Evolutionary conservation across 2,329 filamentous ascomycete species (phyloP).

Genomic region (Paraphaeosphaeria minitans): DNA sequence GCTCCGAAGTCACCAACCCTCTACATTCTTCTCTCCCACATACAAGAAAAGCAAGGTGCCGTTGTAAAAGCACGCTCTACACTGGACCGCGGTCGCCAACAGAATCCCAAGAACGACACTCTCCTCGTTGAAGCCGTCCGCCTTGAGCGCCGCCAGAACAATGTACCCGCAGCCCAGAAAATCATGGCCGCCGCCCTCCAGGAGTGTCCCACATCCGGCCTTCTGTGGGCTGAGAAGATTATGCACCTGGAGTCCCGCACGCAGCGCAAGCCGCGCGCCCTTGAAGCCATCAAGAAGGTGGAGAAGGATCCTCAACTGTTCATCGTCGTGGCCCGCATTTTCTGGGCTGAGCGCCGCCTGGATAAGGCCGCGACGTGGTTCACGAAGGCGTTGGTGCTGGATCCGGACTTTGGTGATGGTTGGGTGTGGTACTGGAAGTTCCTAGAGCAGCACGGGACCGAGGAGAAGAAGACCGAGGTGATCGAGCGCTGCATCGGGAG

Average conservation of each 20-base stretch:
- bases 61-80: conserved; percentile 92
- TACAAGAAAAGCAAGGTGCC: conserved; percentile 84
- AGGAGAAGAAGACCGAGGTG: conserved; percentile 88
- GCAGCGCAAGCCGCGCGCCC: conserved; percentile 85
- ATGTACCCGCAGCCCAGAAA: conserved; percentile 80
- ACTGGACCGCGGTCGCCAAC: conserved; percentile 86
- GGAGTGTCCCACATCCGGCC: conserved; percentile 83
- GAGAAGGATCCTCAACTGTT: conserved; percentile 91
- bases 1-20: conserved; percentile 83
- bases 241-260: conserved; percentile 92
- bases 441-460: conserved; percentile 86
- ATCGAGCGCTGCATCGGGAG: conserved; percentile 78
- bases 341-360: conserved; percentile 90
- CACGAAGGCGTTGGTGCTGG: conserved; percentile 88
- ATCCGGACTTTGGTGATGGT: conserved; percentile 85
- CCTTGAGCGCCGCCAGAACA: conserved; percentile 85
- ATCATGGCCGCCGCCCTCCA: conserved; percentile 94
- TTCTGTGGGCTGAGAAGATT: conserved; percentile 93
- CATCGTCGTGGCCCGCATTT: conserved; percentile 89
- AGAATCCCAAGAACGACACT: conserved; percentile 80
- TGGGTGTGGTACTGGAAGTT: conserved; percentile 99
- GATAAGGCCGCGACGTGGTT: conserved; percentile 98
- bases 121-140: conserved; percentile 95
- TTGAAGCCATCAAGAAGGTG: conserved; percentile 96
- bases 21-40: conserved; percentile 85